Base-by-base conservation (phyloP, 2,329 filamentous ascomycete species). In the Paraphoma chrysanthemicola region DNA sequence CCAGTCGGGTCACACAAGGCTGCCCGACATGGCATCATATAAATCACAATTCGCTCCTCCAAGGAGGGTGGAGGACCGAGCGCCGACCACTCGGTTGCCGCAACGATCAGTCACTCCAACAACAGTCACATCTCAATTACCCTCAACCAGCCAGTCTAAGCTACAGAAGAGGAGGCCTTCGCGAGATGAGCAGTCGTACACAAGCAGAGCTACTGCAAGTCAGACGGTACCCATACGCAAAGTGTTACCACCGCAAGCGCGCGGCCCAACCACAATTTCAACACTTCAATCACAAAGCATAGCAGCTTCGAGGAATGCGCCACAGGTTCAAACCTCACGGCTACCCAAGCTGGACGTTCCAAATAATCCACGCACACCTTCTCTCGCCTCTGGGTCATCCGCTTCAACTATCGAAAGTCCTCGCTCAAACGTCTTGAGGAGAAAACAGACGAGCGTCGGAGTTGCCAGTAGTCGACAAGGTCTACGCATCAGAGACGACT, bases 371-470 rank as follows among this genome's bases (percentile, higher is more conserved):
- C 73, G 74, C 44, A 82, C 81, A 14, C 81, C 81, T 14, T 82
- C 81, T n/a, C 74, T 82, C 17, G 76, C 79, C 33, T 82, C 81
- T 47, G 80, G 79, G 33, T 81, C 80, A 17, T 81, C 81, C 31
- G 74, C 73, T 38, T 82, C 80, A 23, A 80, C 78, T 4, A 71
- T 76, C 42, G 80, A 81, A 48, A 82, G 79, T 57, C 80, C 80
- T 43, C 70, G 74, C 49, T 78, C 79, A 31, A 77, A 76, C 64
- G 69, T 75, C n/a, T 61, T 82, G 42, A 74, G 78, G 49, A 76
- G 78, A 47, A 82, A 81, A 60, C 75, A 77, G 38, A 80, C 79
- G 4, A 78, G 69, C 17, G 77, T 82, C 59, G 78, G 79, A 39
- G 50, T 61, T 39, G 48, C 56, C 59, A 59, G 53, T 43, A 61